Evolutionary conservation across 2,329 filamentous ascomycete genomes (phyloP).

Genomic region (Fusarium veterinarium): DNA sequence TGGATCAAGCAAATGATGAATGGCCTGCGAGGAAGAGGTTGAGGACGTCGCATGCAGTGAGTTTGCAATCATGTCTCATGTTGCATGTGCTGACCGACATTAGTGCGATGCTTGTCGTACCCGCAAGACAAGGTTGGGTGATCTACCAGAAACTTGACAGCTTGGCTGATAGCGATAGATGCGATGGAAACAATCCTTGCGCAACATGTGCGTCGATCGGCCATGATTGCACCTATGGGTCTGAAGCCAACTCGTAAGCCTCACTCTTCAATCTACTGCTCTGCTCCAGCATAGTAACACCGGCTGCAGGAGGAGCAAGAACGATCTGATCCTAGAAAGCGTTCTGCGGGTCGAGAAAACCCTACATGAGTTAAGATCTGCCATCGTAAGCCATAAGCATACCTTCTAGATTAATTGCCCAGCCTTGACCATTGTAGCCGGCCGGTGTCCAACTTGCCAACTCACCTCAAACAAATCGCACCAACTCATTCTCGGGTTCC

Average conservation of each 20-base stretch:
- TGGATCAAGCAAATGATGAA: slow-evolving; percentile 45
- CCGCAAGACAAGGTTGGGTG: slow-evolving; percentile 58
- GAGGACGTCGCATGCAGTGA: slow-evolving; percentile 57
- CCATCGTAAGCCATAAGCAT: slow-evolving; percentile 48
- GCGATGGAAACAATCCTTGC: slow-evolving; percentile 61
- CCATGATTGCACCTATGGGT: slow-evolving; percentile 56
- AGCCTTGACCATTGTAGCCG: slow-evolving; percentile 13
- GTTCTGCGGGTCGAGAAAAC: slow-evolving; percentile 60
- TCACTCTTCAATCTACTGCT: neutral
- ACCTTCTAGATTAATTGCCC: neutral
- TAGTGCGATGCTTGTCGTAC: slow-evolving; percentile 61
- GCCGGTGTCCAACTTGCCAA: slow-evolving; percentile 12
- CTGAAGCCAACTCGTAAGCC: slow-evolving; percentile 57
- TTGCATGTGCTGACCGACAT: neutral
- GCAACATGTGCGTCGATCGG: slow-evolving; percentile 51
- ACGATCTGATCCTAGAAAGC: slow-evolving; percentile 63
- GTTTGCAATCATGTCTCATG: slow-evolving; percentile 11
- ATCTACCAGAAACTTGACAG: neutral
- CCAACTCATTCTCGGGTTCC: slow-evolving; percentile 41
- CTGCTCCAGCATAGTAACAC: neutral
- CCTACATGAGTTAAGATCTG: slow-evolving; percentile 58
- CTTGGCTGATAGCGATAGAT: slow-evolving; percentile 49
- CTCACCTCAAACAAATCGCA: slow-evolving; percentile 32
- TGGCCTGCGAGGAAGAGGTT: slow-evolving; percentile 54
- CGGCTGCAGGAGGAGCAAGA: slow-evolving; percentile 57